Percentiles rank a stretch among this genome's conserved stretches.
These are phyloP conservation scores for Solanum hybrid DNA, from an alignment of 305 asterid genomes.

Conservation along the genomic window DNA sequence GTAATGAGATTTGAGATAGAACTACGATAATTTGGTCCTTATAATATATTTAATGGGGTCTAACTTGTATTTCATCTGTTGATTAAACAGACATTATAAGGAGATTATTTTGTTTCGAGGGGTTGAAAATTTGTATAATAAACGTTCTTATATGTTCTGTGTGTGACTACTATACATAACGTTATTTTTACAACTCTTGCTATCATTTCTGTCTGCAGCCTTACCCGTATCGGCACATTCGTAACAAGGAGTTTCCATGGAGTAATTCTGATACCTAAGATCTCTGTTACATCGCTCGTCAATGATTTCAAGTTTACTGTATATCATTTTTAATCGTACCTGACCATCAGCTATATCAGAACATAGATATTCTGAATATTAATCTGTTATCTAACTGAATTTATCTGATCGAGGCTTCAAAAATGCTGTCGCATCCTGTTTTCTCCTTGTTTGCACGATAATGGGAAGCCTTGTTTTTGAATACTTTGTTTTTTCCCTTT, in stretches of 20 bases:
- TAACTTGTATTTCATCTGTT: neutral
- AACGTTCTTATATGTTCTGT: neutral
- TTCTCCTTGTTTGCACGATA: neutral
- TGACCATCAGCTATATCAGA: neutral
- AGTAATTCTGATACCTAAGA: slow-evolving; percentile 23
- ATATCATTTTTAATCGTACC: neutral
- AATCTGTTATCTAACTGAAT: neutral
- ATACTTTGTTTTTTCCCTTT: neutral
- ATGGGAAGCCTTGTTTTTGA: neutral
- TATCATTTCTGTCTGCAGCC: slow-evolving; percentile 33
- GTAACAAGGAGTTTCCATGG: slow-evolving; percentile 82
- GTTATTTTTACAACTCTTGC: slow-evolving; percentile 6
- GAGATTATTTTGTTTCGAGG: neutral
- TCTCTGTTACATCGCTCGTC: neutral
- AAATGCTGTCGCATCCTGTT: neutral
- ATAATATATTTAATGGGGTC: neutral
- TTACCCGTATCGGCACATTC: slow-evolving; percentile 60
- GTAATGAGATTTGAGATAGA: neutral
- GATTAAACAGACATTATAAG: neutral
- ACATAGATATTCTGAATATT: neutral
- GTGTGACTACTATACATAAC: neutral
- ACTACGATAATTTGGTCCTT: neutral
- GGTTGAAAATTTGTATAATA: neutral
- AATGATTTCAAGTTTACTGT: neutral
- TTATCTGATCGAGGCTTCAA: neutral